phyloP scores from a whole-genome alignment of 2,329 filamentous ascomycete species.

The Fonsecaea monophora region DNA sequence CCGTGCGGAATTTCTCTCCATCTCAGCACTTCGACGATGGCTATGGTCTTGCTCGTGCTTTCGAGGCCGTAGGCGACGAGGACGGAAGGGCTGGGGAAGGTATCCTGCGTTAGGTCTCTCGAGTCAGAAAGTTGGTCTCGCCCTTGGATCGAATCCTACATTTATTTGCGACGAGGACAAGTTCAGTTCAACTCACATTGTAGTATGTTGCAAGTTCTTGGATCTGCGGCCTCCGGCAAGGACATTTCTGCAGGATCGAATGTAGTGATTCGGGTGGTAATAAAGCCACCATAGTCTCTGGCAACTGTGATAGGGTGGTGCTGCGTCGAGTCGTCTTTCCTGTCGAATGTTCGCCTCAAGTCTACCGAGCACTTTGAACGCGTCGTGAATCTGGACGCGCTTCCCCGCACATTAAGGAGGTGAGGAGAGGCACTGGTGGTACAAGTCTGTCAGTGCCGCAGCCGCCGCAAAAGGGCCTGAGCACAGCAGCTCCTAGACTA shows the following conservation, averaged over 20 bases:
- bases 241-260: constrained; percentile 43
- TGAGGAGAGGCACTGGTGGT: neutral
- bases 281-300: constrained; percentile 20
- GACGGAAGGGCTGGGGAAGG: constrained; percentile 71
- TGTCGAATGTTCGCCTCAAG: neutral
- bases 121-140: neutral
- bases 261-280: constrained; percentile 34
- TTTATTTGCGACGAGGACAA: neutral
- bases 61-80: constrained; percentile 83
- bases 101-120: constrained; percentile 13
- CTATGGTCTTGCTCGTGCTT: constrained; percentile 82
- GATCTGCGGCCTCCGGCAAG: constrained; percentile 52
- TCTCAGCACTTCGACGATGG: constrained; percentile 69
- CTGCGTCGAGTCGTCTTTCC: neutral
- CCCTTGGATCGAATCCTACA: neutral
- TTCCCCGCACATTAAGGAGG: neutral
- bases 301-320: neutral
- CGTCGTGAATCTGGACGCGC: constrained; percentile 1
- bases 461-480: neutral
- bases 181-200: constrained; percentile 42
- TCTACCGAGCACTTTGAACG: neutral
- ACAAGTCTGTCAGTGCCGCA: too few species aligned
- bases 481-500: neutral
- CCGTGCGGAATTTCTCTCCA: constrained; percentile 59
- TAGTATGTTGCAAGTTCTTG: constrained; percentile 51